Evolutionary conservation across 331 rosid genomes (phyloP), one percentile per base, ranked within the genome.

Genomic region (Malus hybrid): DNA sequence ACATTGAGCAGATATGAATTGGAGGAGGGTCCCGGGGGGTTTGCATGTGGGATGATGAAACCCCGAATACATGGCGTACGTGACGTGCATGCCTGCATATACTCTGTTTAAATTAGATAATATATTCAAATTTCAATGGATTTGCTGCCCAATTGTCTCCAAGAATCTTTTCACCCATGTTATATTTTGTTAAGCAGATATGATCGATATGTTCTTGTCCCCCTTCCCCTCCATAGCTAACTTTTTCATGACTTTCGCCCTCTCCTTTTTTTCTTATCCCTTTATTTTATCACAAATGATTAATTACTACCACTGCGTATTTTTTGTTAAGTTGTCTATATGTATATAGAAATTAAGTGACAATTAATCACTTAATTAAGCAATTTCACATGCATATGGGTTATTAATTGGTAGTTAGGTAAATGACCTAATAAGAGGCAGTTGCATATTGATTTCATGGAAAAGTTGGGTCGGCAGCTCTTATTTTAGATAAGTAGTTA

Each of bases 1-100:
- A 56, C 27, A 56, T 61, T 22, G 31, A 61, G 36, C 66, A 3
- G 34, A 61, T 10, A 13, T 20, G 63, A 57, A 57, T n/a, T 57
- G 31, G 64, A 22, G 31, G 69, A 31, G 3, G 69, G 29, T 57
- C 16, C 12, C 18, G 68, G 67, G n/a, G 24, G 68, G 7, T 18
- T 64, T 61, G 87, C 97, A 91, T 91, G 97, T 91, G 95, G 97
- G 83, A 79, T 75, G 91, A 86, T 77, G 90, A 80, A 86, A 85
- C 85, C 46, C 10, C 44, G 73, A 64, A 89, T 93, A 91, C 97
- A 89, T 89, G 97, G 78, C 61, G 15, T 91, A 84, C 90, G 82
- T 80, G 91, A 87, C 81, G 81, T 89, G 92, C 92, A 87, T 91
- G 82, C 85, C 78, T 44, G 39, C 63, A 50, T 67, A 60, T 67